Conservation (phyloP, 768 basidiomycete species). For the Podaxis rugospora region DNA sequence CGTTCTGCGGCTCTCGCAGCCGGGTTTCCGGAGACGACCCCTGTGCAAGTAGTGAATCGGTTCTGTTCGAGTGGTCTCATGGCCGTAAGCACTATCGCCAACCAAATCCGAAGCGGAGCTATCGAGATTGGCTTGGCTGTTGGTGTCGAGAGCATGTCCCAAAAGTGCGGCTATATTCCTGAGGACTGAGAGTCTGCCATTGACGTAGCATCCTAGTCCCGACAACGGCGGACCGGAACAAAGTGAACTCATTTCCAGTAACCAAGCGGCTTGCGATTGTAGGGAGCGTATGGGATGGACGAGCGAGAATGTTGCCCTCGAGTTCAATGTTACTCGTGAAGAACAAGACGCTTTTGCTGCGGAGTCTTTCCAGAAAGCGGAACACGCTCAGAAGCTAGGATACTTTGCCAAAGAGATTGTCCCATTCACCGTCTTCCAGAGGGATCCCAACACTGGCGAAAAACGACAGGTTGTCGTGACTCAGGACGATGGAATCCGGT, state of each 20-base stretch:
- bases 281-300: slow-evolving; percentile 85
- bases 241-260: slow-evolving; percentile 56
- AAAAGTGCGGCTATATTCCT: slow-evolving; percentile 42
- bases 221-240: slow-evolving; percentile 58
- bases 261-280: slow-evolving; percentile 57
- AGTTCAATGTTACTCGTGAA: slow-evolving; percentile 67
- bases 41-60: slow-evolving; percentile 70
- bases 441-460: slow-evolving; percentile 51
- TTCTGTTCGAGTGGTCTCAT: slow-evolving; percentile 87
- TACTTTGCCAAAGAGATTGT: slow-evolving; percentile 69
- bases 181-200: neutral
- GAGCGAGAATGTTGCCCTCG: slow-evolving; percentile 77
- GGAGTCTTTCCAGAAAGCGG: slow-evolving; percentile 73
- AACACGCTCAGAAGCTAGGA: slow-evolving; percentile 64
- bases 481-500: slow-evolving; percentile 76
- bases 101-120: slow-evolving; percentile 73
- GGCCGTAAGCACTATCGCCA: slow-evolving; percentile 73
- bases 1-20: slow-evolving; percentile 74
- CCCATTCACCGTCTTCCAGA: slow-evolving; percentile 64
- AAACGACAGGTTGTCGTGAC: slow-evolving; percentile 50
- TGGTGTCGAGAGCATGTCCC: slow-evolving; percentile 86
- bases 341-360: slow-evolving; percentile 77
- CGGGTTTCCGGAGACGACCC: slow-evolving; percentile 74
- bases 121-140: slow-evolving; percentile 77
- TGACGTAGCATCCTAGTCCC: slow-evolving; percentile 37